These are phyloP conservation scores for Hura crepitans DNA, from an alignment of 441 rosid genomes.

Conservation along the genomic window DNA sequence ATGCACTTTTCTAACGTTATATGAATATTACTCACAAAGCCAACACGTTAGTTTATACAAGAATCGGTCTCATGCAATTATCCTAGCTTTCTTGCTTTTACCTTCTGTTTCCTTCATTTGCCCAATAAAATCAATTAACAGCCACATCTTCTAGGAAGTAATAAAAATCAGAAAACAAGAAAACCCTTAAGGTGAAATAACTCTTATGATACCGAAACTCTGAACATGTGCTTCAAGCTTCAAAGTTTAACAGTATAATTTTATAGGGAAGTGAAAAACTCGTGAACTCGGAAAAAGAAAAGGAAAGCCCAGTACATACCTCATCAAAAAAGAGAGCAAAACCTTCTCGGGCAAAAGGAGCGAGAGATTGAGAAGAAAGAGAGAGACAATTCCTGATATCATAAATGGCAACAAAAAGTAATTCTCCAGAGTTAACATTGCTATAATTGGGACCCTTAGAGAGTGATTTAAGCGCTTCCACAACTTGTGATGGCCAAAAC, in stretches of 20 bases:
- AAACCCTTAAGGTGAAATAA: neutral
- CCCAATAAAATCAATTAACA: neutral
- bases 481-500: constrained; percentile 59
- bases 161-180: neutral
- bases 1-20: neutral
- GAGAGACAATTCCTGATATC: constrained; percentile 50
- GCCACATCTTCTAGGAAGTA: neutral
- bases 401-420: constrained; percentile 48
- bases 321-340: constrained; percentile 74
- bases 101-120: neutral
- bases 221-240: neutral
- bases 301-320: constrained; percentile 30
- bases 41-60: neutral
- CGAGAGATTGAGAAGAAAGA: constrained; percentile 37
- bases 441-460: constrained; percentile 54
- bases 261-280: neutral
- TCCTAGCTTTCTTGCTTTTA: neutral
- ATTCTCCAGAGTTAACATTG: constrained; percentile 57
- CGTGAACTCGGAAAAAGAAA: neutral
- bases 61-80: neutral
- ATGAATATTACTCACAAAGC: neutral
- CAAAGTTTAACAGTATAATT: neutral
- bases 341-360: constrained; percentile 49
- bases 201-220: neutral
- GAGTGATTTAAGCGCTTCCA: constrained; percentile 53